phyloP scores from a whole-genome alignment of 1,139 yeast genomes.

The Yamadazyma aaseri region DNA sequence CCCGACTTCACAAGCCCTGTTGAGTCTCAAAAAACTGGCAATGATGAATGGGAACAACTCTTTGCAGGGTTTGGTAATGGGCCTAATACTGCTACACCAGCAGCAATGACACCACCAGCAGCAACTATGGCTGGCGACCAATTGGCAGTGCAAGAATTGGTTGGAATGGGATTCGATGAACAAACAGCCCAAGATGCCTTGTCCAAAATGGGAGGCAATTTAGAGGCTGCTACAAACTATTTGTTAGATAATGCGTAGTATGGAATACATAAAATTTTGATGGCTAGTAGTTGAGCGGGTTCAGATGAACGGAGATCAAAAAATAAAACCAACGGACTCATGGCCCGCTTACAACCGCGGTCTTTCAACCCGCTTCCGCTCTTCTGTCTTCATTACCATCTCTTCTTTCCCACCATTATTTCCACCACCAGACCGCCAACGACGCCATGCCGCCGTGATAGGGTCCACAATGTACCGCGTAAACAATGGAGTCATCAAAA shows the following conservation, averaged over 20 bases:
- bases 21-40: slow-evolving; percentile 19
- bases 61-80: slow-evolving; percentile 83
- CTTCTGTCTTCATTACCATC: slow-evolving; percentile 7
- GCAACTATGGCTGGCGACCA: slow-evolving; percentile 4
- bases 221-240: slow-evolving; percentile 82
- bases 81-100: slow-evolving; percentile 7
- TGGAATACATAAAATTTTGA: no score
- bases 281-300: no score
- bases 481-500: slow-evolving; percentile 65
- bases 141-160: slow-evolving; percentile 53
- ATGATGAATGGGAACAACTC: slow-evolving; percentile 92
- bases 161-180: slow-evolving; percentile 85
- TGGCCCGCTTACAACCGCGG: no score
- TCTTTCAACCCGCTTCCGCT: slow-evolving; percentile 26
- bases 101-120: slow-evolving; percentile 6
- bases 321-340: no score
- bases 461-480: slow-evolving; percentile 62
- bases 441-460: no score
- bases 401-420: slow-evolving; percentile 2
- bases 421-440: no score
- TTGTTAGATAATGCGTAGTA: slow-evolving; percentile 58
- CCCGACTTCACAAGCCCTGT: slow-evolving; percentile 5
- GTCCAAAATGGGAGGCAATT: slow-evolving; percentile 65
- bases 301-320: no score
- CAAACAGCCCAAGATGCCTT: slow-evolving; percentile 68